Percentiles rank a stretch among this genome's conserved stretches.
Evolutionary conservation across 208 protist species (phyloP).

Genomic region (Trypanosomatidae sp.): DNA sequence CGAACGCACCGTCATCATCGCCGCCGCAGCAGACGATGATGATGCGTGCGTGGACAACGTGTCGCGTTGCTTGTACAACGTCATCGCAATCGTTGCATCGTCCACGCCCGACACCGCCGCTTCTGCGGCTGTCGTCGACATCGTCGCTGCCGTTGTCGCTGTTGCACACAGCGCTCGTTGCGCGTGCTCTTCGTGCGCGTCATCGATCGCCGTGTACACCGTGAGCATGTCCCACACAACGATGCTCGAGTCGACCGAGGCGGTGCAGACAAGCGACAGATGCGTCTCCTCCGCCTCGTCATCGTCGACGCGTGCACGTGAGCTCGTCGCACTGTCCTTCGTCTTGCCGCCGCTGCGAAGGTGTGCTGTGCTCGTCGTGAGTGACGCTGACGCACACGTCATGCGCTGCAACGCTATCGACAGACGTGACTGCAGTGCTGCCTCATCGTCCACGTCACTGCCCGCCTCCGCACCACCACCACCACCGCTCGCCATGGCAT

Average conservation of each 20-base stretch:
- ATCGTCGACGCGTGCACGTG: conserved; percentile 3
- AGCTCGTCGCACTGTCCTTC: conserved; percentile 5
- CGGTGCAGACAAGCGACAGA: conserved; percentile 70
- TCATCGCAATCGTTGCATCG: too few species aligned
- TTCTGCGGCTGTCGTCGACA: not conserved
- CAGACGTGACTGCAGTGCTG: not conserved
- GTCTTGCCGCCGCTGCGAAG: conserved; percentile 22
- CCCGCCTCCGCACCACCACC: not conserved
- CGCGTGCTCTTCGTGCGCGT: not conserved
- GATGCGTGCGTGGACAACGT: too few species aligned
- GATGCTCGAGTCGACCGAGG: conserved; percentile 67
- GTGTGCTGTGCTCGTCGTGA: too few species aligned
- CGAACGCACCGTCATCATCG: too few species aligned
- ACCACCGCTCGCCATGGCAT: too few species aligned
- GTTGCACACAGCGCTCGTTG: not conserved
- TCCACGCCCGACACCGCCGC: not conserved
- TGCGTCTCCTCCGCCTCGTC: too few species aligned
- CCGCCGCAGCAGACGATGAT: too few species aligned
- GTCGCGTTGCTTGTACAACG: too few species aligned
- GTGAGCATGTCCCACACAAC: conserved; percentile 74
- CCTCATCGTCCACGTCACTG: not conserved
- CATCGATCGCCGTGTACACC: conserved; percentile 63
- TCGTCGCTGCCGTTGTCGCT: not conserved
- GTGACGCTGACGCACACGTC: not conserved
- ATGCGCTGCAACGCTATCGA: not conserved